phyloP scores from a whole-genome alignment of 192 early-diverging fungal genomes.

The Mortierella hygrophila region DNA sequence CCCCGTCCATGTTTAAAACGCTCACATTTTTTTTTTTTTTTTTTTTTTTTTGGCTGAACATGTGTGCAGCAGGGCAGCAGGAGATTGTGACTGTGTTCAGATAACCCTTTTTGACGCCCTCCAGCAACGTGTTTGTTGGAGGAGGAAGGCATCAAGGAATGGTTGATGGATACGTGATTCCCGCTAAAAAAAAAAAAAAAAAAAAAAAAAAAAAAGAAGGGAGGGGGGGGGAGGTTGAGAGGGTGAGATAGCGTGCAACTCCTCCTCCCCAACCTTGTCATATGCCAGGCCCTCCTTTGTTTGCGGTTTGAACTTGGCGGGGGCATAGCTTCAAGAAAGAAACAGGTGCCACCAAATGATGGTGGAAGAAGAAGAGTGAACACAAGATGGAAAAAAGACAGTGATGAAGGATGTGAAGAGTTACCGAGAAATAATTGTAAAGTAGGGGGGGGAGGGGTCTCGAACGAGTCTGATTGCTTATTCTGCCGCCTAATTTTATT shows the following conservation, averaged over 20 bases:
- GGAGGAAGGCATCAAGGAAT: background rate
- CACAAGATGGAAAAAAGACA: background rate
- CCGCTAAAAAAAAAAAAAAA: background rate
- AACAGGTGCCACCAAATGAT: background rate
- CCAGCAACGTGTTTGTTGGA: background rate
- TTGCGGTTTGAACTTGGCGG: too few species aligned
- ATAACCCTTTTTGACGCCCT: background rate
- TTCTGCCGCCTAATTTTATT: background rate
- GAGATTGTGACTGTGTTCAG: background rate
- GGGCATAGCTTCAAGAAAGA: background rate
- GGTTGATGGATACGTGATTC: background rate
- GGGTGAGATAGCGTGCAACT: too few species aligned
- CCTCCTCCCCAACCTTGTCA: too few species aligned
- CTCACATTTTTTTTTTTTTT: background rate
- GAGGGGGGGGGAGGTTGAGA: too few species aligned
- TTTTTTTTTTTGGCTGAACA: background rate
- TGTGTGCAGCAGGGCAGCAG: background rate
- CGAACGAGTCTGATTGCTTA: background rate
- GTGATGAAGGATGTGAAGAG: background rate
- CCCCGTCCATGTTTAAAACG: background rate
- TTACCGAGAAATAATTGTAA: background rate
- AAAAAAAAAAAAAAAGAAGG: too few species aligned
- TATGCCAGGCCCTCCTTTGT: background rate
- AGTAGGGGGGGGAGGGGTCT: background rate
- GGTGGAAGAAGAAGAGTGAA: background rate